A percentile compares a stretch with the other conserved stretches of the same genome.
Conservation (phyloP, 768 basidiomycete genomes). For the Tulasnella sp. region DNA sequence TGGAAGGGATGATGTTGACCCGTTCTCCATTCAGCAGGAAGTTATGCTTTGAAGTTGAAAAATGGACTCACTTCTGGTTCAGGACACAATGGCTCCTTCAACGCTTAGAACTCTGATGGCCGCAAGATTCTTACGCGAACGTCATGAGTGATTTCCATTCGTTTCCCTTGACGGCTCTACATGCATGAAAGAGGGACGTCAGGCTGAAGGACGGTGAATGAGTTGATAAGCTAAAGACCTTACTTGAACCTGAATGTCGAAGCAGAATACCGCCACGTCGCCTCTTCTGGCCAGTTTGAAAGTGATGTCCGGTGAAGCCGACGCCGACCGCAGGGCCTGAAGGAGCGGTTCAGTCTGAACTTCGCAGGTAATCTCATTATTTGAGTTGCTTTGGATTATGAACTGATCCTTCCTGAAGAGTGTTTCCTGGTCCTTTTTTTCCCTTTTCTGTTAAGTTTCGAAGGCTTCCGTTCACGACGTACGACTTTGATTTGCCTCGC, state of each 20-base stretch:
- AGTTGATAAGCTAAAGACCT: constrained; percentile 22
- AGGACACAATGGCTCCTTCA: constrained; percentile 77
- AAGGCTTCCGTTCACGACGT: not conserved
- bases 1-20: constrained; percentile 72
- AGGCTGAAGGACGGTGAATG: constrained; percentile 35
- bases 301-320: constrained; percentile 49
- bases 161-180: constrained; percentile 53
- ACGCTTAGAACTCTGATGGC: constrained; percentile 58
- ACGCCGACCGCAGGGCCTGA: constrained; percentile 54
- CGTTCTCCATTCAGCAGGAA: constrained; percentile 28
- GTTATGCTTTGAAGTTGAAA: not conserved
- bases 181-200: constrained; percentile 23
- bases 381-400: constrained; percentile 77
- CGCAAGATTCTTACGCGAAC: constrained; percentile 76
- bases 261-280: constrained; percentile 65
- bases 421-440: constrained; percentile 29
- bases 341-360: constrained; percentile 67
- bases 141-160: constrained; percentile 64
- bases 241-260: constrained; percentile 51
- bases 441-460: not conserved
- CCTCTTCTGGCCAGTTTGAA: constrained; percentile 86
- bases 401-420: constrained; percentile 55
- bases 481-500: constrained; percentile 27
- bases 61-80: constrained; percentile 58
- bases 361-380: constrained; percentile 69